phyloP scores from a whole-genome alignment of 2,329 filamentous ascomycete species.

The Trichoderma endophyticum region DNA sequence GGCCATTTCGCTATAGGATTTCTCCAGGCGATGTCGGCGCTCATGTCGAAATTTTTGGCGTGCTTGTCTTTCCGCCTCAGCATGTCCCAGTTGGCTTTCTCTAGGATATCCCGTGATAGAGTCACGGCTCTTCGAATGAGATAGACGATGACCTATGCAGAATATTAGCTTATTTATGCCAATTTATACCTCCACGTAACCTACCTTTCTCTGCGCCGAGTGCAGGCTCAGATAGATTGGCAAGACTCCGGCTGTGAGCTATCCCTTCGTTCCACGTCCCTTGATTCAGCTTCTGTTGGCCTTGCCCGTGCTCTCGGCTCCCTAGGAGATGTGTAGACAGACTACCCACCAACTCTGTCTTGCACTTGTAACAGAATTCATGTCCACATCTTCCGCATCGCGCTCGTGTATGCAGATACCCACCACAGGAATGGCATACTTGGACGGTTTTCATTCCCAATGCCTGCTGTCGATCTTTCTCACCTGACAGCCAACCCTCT shows the following conservation, averaged over 20 bases:
- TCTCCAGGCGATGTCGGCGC: slow-evolving; percentile 2
- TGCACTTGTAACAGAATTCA: slow-evolving; percentile 47
- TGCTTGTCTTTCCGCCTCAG: neutral
- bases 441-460: slow-evolving; percentile 29
- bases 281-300: neutral
- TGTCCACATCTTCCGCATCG: slow-evolving; percentile 51
- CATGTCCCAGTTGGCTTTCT: neutral
- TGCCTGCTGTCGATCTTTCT: slow-evolving; percentile 24
- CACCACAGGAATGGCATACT: slow-evolving; percentile 51
- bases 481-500: slow-evolving; percentile 45
- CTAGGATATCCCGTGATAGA: neutral
- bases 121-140: neutral
- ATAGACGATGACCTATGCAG: neutral
- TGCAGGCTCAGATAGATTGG: neutral
- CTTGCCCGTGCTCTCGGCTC: neutral
- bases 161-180: neutral
- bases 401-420: slow-evolving; percentile 36
- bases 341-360: slow-evolving; percentile 31
- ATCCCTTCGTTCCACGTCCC: neutral
- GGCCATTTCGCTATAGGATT: neutral
- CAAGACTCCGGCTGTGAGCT: neutral
- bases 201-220: neutral
- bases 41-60: slow-evolving; percentile 5
- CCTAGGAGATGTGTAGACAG: neutral
- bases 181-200: neutral